Conservation (phyloP, 1,139 yeast species). For the Kodamaea fungicola region DNA sequence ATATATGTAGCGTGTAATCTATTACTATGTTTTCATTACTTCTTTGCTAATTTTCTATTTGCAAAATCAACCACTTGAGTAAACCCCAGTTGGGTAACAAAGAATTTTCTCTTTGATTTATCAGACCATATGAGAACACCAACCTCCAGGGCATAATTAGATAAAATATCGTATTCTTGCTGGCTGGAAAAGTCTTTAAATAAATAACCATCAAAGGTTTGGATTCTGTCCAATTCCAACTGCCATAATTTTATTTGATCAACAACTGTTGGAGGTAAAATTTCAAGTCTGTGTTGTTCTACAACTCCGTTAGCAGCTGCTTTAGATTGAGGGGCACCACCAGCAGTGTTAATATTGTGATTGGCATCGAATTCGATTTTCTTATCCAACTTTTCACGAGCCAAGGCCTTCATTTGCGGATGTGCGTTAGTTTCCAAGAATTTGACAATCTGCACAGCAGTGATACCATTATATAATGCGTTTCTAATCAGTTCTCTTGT, state of each 20-base stretch:
- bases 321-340: slow-evolving; percentile 39
- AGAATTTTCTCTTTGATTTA: slow-evolving; percentile 68
- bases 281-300: slow-evolving; percentile 50
- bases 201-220: slow-evolving; percentile 81
- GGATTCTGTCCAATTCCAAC: slow-evolving; percentile 87
- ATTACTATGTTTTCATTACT: no score
- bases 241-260: slow-evolving; percentile 97
- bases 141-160: slow-evolving; percentile 80
- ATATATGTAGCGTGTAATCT: not conserved
- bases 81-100: slow-evolving; percentile 81
- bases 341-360: slow-evolving; percentile 51
- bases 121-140: slow-evolving; percentile 90
- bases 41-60: slow-evolving; percentile 47
- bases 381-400: slow-evolving; percentile 64
- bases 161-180: slow-evolving; percentile 70
- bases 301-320: slow-evolving; percentile 18
- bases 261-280: slow-evolving; percentile 90
- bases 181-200: slow-evolving; percentile 81
- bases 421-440: slow-evolving; percentile 92
- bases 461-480: slow-evolving; percentile 84
- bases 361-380: slow-evolving; percentile 64
- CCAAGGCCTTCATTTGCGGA: slow-evolving; percentile 77
- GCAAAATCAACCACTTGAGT: slow-evolving; percentile 85
- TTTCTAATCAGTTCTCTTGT: slow-evolving; percentile 87
- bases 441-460: slow-evolving; percentile 90